Percentiles rank a stretch among this genome's conserved stretches.
phyloP scores from a whole-genome alignment of 192 early-diverging fungal species.

The Haplosporangium gracile region DNA sequence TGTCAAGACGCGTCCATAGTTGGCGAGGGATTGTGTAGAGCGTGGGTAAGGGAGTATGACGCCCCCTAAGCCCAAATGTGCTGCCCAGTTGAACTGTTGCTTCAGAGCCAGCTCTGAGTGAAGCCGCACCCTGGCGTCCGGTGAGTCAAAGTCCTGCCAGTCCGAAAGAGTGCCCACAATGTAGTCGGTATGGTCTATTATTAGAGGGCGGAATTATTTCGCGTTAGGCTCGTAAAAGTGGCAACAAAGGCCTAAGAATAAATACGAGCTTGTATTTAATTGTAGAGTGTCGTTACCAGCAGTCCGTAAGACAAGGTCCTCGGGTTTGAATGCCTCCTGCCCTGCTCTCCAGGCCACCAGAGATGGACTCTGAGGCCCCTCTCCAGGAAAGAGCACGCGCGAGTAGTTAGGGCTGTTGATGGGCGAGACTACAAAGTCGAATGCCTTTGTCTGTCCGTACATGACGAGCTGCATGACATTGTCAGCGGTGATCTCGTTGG shows the following conservation, averaged over 20 bases:
- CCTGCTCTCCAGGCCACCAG: constrained; percentile 58
- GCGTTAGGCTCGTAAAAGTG: not conserved
- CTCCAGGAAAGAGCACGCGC: constrained; percentile 58
- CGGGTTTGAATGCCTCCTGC: constrained; percentile 52
- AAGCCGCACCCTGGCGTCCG: constrained; percentile 56
- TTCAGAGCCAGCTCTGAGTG: constrained; percentile 74
- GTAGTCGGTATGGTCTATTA: constrained; percentile 32
- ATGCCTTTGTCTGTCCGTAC: constrained; percentile 49
- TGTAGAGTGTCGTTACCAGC: constrained; percentile 33
- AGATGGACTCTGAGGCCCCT: constrained; percentile 24
- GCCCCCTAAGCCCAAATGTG: constrained; percentile 75
- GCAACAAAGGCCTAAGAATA: not conserved
- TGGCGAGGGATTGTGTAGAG: constrained; percentile 48
- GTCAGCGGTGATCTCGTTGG: constrained; percentile 19
- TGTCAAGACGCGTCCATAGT: constrained; percentile 71
- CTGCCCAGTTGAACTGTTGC: constrained; percentile 77
- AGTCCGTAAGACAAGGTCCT: constrained; percentile 63
- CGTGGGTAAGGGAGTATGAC: constrained; percentile 66
- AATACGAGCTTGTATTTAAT: too few species aligned
- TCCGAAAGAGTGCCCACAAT: constrained; percentile 65
- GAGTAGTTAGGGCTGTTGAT: constrained; percentile 62
- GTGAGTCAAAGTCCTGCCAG: constrained; percentile 71
- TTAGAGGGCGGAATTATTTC: not conserved
- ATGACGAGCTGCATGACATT: constrained; percentile 34
- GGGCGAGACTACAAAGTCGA: constrained; percentile 68